Evolutionary conservation across 1,284 basidiomycete genomes (phyloP).

Genomic region (Cerioporus squamosus): DNA sequence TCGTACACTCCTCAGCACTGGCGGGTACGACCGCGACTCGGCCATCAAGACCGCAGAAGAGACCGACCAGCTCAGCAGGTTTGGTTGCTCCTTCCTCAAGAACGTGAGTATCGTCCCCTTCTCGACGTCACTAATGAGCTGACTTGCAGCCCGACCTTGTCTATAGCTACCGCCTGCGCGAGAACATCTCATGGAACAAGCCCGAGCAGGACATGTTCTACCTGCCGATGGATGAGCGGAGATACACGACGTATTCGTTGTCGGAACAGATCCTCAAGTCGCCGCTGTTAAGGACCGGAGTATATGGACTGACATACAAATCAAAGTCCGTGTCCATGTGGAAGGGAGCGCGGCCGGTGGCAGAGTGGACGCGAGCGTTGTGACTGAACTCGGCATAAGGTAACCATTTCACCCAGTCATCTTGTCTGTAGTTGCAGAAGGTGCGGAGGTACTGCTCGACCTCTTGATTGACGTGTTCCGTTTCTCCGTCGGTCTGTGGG

Average conservation of each 20-base stretch:
- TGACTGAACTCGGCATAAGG: constrained; percentile 31
- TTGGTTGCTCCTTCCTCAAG: constrained; percentile 51
- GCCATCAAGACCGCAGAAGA: constrained; percentile 34
- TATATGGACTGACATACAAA: too few species aligned
- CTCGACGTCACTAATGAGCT: too few species aligned
- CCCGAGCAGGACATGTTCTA: constrained; percentile 21
- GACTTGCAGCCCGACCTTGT: constrained; percentile 20
- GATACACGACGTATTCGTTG: constrained; percentile 27
- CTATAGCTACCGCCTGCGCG: constrained; percentile 15
- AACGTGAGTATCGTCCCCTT: constrained; percentile 34
- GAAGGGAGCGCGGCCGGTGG: constrained; percentile 34
- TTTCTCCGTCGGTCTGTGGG: constrained; percentile 37
- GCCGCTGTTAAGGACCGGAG: neutral
- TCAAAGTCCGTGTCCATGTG: constrained; percentile 9
- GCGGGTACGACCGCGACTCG: constrained; percentile 36
- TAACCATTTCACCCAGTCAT: constrained; percentile 34
- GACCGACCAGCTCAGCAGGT: constrained; percentile 44
- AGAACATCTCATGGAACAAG: constrained; percentile 16
- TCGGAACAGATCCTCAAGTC: constrained; percentile 20
- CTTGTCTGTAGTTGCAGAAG: constrained; percentile 31
- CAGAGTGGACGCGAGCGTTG: constrained; percentile 25
- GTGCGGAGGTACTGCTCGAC: constrained; percentile 28
- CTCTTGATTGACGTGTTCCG: constrained; percentile 34
- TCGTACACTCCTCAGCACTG: constrained; percentile 37
- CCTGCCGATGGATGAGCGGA: constrained; percentile 29